phyloP scores from a whole-genome alignment of 257 asterid species.

The Ligustrum vulgare region DNA sequence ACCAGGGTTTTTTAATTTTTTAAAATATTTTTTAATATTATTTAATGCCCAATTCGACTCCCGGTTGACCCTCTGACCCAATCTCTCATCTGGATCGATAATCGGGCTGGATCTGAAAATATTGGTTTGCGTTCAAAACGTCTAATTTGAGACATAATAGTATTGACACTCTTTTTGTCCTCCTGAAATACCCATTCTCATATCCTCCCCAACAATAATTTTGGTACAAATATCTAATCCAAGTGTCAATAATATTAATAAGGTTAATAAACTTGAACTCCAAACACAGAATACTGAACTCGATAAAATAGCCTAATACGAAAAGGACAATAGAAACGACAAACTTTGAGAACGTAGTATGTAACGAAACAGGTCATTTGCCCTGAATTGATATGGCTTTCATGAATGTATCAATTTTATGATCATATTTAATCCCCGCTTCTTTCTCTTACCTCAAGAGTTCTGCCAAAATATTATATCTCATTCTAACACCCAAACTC shows the following conservation, averaged over 20 bases:
- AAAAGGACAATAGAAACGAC: background rate
- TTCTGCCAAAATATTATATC: slow-evolving; percentile 37
- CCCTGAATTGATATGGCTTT: slow-evolving; percentile 42
- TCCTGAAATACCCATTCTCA: slow-evolving; percentile 45
- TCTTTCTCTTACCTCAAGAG: slow-evolving; percentile 46
- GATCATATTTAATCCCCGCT: slow-evolving; percentile 44
- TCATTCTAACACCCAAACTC: slow-evolving; percentile 43
- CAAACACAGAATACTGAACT: background rate
- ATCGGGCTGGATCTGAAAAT: too few species aligned
- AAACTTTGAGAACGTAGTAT: slow-evolving; percentile 44
- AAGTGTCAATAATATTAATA: slow-evolving; percentile 23
- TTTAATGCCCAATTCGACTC: too few species aligned
- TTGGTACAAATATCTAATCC: slow-evolving; percentile 36
- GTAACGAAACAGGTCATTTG: slow-evolving; percentile 39
- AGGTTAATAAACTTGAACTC: background rate
- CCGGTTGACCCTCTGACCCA: too few species aligned
- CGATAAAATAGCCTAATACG: background rate
- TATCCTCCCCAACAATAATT: slow-evolving; percentile 40
- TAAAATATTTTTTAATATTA: too few species aligned
- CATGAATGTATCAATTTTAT: slow-evolving; percentile 49
- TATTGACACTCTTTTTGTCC: slow-evolving; percentile 40
- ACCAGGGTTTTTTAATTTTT: too few species aligned
- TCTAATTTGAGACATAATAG: slow-evolving; percentile 19
- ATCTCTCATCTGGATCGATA: too few species aligned
- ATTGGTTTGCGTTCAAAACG: too few species aligned